Conservation (phyloP, 805 yeast genomes). For the Spathaspora boniae region DNA sequence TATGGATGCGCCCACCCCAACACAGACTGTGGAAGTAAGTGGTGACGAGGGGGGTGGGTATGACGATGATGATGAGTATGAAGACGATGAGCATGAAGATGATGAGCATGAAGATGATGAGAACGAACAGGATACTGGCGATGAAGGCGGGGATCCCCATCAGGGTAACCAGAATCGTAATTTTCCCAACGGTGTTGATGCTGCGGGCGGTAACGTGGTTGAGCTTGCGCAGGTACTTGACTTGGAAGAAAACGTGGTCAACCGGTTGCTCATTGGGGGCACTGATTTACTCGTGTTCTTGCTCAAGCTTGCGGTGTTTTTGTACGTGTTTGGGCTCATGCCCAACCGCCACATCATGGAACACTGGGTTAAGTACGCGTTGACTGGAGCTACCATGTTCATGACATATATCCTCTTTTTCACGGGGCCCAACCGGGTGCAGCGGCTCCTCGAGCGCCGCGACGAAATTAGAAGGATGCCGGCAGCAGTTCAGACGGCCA, state of each 20-base stretch:
- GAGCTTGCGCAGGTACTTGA: neutral
- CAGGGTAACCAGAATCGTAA: too few relatives aligned
- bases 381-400: conserved; percentile 1
- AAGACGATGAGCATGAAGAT: neutral
- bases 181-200: too few relatives aligned
- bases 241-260: neutral
- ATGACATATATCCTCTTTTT: conserved; percentile 7
- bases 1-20: conserved; percentile 9
- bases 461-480: neutral
- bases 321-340: conserved; percentile 7
- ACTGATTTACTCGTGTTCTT: conserved; percentile 6
- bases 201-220: too few relatives aligned
- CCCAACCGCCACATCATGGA: conserved; percentile 5
- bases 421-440: conserved; percentile 8
- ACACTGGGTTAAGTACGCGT: conserved; percentile 6
- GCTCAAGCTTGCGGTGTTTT: conserved; percentile 5
- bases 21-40: conserved; percentile 1
- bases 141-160: too few relatives aligned
- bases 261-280: conserved; percentile 4
- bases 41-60: neutral
- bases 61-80: too few relatives aligned
- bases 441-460: conserved; percentile 2
- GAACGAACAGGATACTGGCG: conserved; percentile 1
- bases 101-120: neutral
- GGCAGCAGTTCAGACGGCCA: conserved; percentile 3